These are phyloP conservation scores for Fusarium floridanum DNA, from an alignment of 2,329 filamentous ascomycete species.

Conservation along the genomic window DNA sequence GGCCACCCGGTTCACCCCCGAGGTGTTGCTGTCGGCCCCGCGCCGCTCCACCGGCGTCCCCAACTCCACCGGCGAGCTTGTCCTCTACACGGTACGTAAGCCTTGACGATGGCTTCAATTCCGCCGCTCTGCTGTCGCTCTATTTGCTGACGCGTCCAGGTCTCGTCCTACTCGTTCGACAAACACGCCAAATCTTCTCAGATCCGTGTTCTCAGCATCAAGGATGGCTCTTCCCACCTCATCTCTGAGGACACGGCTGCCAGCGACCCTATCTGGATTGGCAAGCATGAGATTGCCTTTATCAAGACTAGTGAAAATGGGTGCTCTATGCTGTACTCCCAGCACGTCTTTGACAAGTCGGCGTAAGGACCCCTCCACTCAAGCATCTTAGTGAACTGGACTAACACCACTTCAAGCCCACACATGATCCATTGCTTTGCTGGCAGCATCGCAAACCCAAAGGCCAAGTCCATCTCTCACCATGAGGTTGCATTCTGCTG, in stretches of 20 bases:
- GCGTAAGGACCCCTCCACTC: slow-evolving; percentile 50
- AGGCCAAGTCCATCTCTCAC: slow-evolving; percentile 64
- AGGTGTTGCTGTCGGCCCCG: slow-evolving; percentile 82
- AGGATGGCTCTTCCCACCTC: slow-evolving; percentile 72
- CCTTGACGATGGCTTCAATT: slow-evolving; percentile 14
- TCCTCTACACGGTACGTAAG: slow-evolving; percentile 71
- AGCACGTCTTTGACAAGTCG: slow-evolving; percentile 50
- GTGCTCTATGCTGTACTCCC: slow-evolving; percentile 60
- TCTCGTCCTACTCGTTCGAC: slow-evolving; percentile 84
- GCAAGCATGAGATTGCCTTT: slow-evolving; percentile 71
- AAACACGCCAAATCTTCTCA: slow-evolving; percentile 77
- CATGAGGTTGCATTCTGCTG: slow-evolving; percentile 67
- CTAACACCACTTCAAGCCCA: slow-evolving; percentile 40
- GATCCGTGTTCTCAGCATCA: slow-evolving; percentile 78
- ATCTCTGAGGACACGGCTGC: slow-evolving; percentile 75
- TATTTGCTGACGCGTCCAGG: slow-evolving; percentile 49
- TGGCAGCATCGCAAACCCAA: slow-evolving; percentile 70
- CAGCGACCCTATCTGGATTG: slow-evolving; percentile 82
- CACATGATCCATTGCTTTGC: slow-evolving; percentile 63
- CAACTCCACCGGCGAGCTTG: slow-evolving; percentile 74
- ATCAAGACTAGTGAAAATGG: slow-evolving; percentile 65
- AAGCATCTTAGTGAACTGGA: background rate
- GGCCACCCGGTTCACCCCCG: slow-evolving; percentile 79
- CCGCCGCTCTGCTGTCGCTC: background rate
- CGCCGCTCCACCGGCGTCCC: slow-evolving; percentile 78